Conservation (phyloP, 2,329 filamentous ascomycete species). For the Stemphylium vesicarium region DNA sequence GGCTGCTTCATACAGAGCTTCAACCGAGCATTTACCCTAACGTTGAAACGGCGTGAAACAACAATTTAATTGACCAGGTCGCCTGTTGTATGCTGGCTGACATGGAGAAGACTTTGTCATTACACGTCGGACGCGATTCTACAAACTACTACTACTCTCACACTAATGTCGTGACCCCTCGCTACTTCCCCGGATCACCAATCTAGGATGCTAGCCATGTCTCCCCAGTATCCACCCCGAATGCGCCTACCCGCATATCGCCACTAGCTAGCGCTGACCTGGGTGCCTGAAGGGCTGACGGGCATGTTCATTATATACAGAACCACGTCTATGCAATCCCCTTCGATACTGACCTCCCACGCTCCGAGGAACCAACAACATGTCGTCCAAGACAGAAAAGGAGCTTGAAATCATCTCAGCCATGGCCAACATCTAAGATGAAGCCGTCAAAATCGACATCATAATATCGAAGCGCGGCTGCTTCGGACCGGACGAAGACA, state of each 20-base stretch:
- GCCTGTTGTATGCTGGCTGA: neutral
- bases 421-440: conserved; percentile 2
- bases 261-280: neutral
- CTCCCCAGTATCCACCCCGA: neutral
- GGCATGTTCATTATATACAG: neutral
- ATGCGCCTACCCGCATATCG: neutral
- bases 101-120: no score
- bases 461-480: conserved; percentile 1
- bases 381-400: neutral
- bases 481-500: neutral
- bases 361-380: neutral
- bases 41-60: conserved; percentile 7
- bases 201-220: neutral
- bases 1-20: conserved; percentile 4
- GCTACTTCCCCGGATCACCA: no score
- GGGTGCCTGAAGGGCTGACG: conserved; percentile 4
- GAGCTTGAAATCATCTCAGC: neutral
- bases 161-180: no score
- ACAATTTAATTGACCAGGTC: neutral
- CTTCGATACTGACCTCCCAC: neutral
- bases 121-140: no score
- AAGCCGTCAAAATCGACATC: conserved; percentile 7
- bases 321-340: neutral
- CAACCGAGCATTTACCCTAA: neutral
- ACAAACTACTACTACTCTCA: no score